Conservation (phyloP, 768 basidiomycete species). For the Kwoniella bestiolae region DNA sequence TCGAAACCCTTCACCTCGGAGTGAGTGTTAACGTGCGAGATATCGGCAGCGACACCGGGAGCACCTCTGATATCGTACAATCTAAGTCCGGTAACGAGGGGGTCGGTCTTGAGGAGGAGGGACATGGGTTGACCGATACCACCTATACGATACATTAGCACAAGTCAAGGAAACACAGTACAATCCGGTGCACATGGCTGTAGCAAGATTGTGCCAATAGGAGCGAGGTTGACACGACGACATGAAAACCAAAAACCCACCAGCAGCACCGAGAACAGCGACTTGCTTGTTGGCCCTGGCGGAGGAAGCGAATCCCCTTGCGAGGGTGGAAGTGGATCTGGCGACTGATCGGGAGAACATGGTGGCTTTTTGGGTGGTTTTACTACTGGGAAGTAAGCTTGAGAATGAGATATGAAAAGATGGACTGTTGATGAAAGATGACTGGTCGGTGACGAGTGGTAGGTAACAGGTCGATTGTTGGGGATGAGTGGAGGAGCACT, state of each 20-base stretch:
- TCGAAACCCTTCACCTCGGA: conserved; percentile 67
- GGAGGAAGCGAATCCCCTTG: conserved; percentile 55
- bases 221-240: no score
- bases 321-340: conserved; percentile 37
- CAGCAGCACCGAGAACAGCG: conserved; percentile 89
- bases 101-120: conserved; percentile 88
- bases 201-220: no score
- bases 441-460: neutral
- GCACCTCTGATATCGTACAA: conserved; percentile 84
- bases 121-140: conserved; percentile 80
- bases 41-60: conserved; percentile 97
- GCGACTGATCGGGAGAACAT: conserved; percentile 55
- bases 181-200: no score
- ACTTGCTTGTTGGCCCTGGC: conserved; percentile 55
- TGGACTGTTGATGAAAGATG: neutral
- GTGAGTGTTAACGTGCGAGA: conserved; percentile 87
- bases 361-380: neutral
- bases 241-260: conserved; percentile 90
- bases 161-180: conserved; percentile 29
- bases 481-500: no score
- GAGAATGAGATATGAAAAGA: conserved; percentile 2
- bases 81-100: conserved; percentile 77
- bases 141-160: conserved; percentile 5
- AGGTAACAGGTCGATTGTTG: no score
- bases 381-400: neutral